These are phyloP conservation scores for Edhazardia aedis DNA, from an alignment of 371 early-diverging fungal species.

Conservation along the genomic window DNA sequence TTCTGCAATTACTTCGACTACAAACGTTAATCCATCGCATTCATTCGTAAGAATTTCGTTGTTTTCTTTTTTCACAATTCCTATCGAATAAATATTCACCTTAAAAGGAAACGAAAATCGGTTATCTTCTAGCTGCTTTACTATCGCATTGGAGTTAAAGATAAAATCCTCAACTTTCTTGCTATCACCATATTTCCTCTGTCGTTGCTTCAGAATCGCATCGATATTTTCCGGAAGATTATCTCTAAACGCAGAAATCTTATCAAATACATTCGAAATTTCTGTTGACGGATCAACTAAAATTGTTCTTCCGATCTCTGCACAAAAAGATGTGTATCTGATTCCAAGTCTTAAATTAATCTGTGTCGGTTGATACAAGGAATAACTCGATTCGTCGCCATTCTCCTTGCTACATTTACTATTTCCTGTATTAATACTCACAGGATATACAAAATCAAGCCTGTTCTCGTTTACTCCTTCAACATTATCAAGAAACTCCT, in stretches of 20 bases:
- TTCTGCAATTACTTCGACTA: no score
- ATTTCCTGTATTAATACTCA: background rate
- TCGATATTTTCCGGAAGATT: no score
- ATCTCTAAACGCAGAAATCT: slow-evolving; percentile 15
- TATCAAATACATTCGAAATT: background rate
- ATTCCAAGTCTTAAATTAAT: slow-evolving; percentile 27
- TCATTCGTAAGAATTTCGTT: no score
- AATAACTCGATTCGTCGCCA: background rate
- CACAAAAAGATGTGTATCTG: slow-evolving; percentile 41
- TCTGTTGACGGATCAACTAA: slow-evolving; percentile 24
- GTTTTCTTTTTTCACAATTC: no score
- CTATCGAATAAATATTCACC: no score
- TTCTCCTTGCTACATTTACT: background rate
- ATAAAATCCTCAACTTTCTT: no score
- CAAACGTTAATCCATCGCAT: no score
- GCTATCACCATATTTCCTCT: no score
- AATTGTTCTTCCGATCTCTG: slow-evolving; percentile 37
- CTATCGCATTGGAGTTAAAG: no score
- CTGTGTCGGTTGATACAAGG: background rate
- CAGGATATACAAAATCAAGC: background rate
- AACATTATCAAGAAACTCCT: background rate
- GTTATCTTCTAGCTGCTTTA: no score
- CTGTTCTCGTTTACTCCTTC: background rate
- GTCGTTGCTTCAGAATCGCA: no score
- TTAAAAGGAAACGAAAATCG: no score